Evolutionary conservation across 2,329 filamentous ascomycete species (phyloP).

Genomic region (Xylaria sp.): DNA sequence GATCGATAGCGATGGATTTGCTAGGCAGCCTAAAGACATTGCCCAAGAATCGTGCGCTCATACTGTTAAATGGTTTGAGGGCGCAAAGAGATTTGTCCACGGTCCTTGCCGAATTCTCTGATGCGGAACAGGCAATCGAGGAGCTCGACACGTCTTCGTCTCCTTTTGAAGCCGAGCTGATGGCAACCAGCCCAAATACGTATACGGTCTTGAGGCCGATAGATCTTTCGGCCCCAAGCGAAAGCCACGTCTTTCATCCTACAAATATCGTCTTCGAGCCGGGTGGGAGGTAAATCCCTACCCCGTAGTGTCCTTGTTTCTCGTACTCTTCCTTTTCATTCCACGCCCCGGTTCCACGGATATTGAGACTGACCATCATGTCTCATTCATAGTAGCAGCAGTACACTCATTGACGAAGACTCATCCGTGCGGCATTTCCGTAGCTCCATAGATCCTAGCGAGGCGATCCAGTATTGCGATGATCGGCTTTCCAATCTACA

Average conservation of each 20-base stretch:
- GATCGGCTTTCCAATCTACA: background rate
- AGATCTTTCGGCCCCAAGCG: background rate
- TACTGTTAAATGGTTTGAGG: background rate
- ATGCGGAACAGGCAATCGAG: background rate
- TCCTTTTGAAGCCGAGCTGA: background rate
- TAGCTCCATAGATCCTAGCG: background rate
- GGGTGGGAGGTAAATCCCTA: background rate
- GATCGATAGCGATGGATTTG: background rate
- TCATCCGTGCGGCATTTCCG: background rate
- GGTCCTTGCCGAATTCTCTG: background rate
- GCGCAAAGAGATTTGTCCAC: background rate
- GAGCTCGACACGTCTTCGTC: background rate
- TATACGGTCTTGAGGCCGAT: background rate
- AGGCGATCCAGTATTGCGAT: slow-evolving; percentile 3
- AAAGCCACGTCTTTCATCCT: background rate
- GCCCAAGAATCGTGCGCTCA: background rate
- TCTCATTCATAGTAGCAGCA: background rate
- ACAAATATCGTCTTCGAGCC: background rate
- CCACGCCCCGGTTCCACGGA: background rate
- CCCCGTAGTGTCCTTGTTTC: no score
- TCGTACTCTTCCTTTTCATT: background rate
- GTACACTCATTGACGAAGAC: background rate
- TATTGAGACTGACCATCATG: background rate
- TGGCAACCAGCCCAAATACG: background rate
- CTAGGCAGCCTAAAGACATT: background rate